Percentiles rank a stretch among this genome's conserved stretches.
These are phyloP conservation scores for Elongisporangium senticosum DNA, from an alignment of 352 stramenopile species.

Conservation along the genomic window DNA sequence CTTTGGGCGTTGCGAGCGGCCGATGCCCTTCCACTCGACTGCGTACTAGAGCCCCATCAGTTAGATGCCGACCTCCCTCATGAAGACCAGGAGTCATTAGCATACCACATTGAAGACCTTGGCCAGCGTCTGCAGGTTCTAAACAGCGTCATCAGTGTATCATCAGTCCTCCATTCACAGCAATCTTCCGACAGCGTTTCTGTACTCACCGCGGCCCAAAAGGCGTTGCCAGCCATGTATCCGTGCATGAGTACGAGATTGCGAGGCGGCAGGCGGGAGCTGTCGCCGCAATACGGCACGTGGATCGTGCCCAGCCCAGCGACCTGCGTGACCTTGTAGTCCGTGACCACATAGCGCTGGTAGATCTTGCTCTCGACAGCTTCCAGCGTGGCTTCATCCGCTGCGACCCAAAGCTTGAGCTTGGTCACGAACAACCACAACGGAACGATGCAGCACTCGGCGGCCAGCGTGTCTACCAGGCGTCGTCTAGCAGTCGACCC, in stretches of 20 bases:
- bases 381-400: conserved; percentile 41
- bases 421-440: conserved; percentile 46
- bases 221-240: conserved; percentile 71
- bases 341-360: conserved; percentile 50
- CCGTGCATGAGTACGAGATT: conserved; percentile 74
- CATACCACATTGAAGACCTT: conserved; percentile 79
- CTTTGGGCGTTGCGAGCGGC: conserved; percentile 55
- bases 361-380: conserved; percentile 65
- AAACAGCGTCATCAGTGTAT: conserved; percentile 2
- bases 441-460: conserved; percentile 40
- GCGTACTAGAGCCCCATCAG: conserved; percentile 39
- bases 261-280: conserved; percentile 35
- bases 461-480: conserved; percentile 30
- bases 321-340: conserved; percentile 48
- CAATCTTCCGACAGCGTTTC: not conserved
- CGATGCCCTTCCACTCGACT: conserved; percentile 79
- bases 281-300: conserved; percentile 66
- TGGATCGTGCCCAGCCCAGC: conserved; percentile 69
- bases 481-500: conserved; percentile 18
- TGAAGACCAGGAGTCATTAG: not conserved
- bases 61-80: not conserved
- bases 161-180: not conserved
- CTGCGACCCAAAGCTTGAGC: conserved; percentile 49
- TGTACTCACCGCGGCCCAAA: conserved; percentile 58
- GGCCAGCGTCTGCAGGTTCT: conserved; percentile 72